Evolutionary conservation across 2,329 filamentous ascomycete genomes (phyloP).

Genomic region (Zelopaecilomyces penicillatus): DNA sequence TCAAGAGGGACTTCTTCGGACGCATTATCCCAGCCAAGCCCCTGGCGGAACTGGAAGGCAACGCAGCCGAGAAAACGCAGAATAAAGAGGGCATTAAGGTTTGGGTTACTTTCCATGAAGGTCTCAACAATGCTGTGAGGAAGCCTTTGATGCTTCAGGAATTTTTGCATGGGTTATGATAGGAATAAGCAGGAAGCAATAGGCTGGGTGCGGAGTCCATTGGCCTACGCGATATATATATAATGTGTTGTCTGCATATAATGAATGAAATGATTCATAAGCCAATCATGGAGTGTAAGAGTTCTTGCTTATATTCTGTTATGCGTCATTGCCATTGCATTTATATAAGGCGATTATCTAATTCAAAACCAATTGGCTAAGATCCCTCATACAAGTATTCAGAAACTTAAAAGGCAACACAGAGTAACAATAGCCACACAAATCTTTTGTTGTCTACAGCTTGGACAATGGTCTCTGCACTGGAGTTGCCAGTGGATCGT

Average conservation of each 20-base stretch:
- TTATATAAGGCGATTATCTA: background rate
- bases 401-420: background rate
- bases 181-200: conserved; percentile 1
- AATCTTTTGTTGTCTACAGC: conserved; percentile 26
- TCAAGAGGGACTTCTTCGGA: conserved; percentile 82
- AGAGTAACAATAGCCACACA: background rate
- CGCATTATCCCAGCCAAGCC: conserved; percentile 48
- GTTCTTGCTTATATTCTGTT: too few species aligned
- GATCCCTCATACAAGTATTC: too few species aligned
- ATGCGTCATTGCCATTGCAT: background rate
- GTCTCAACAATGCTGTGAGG: conserved; percentile 82
- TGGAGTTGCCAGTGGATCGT: conserved; percentile 46
- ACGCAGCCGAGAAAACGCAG: conserved; percentile 22
- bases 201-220: background rate
- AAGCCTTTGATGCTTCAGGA: conserved; percentile 79
- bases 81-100: conserved; percentile 50
- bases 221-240: background rate
- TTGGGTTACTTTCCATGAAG: conserved; percentile 87
- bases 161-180: conserved; percentile 54
- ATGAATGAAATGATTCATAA: background rate
- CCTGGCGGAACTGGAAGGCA: conserved; percentile 33
- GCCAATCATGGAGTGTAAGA: background rate
- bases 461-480: conserved; percentile 44
- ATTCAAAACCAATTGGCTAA: background rate
- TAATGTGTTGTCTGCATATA: background rate